These are phyloP conservation scores for Colletotrichum sojae DNA, from an alignment of 2,329 filamentous ascomycete species.

Conservation along the genomic window DNA sequence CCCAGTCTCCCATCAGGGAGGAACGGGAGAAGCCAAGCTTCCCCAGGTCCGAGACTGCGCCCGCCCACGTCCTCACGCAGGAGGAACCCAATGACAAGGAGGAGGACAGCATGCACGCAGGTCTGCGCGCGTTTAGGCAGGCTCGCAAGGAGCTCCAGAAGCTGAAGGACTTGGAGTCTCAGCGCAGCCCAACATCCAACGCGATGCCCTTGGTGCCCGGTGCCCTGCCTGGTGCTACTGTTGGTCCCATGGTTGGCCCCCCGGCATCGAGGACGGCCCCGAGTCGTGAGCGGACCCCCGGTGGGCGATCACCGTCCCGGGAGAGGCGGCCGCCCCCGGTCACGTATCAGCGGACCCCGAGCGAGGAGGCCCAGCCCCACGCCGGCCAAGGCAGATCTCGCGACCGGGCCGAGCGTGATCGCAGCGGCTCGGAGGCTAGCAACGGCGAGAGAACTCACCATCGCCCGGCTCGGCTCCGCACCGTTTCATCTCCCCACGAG, in stretches of 20 bases:
- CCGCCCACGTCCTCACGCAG: conserved; percentile 34
- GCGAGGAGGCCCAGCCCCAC: conserved; percentile 55
- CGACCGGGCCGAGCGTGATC: conserved; percentile 61
- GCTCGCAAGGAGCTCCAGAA: conserved; percentile 70
- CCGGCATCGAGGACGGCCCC: conserved; percentile 44
- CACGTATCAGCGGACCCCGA: conserved; percentile 60
- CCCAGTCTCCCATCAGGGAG: conserved; percentile 46
- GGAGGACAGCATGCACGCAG: conserved; percentile 62
- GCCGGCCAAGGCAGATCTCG: conserved; percentile 47
- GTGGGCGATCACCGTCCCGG: conserved; percentile 56
- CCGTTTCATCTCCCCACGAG: conserved; percentile 42
- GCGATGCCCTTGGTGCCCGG: conserved; percentile 43
- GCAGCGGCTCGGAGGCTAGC: conserved; percentile 70
- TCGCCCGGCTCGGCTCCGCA: conserved; percentile 51
- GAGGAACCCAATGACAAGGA: conserved; percentile 49
- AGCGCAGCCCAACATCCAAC: conserved; percentile 50
- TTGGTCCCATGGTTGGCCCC: conserved; percentile 14
- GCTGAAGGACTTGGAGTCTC: conserved; percentile 67
- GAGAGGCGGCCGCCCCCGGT: conserved; percentile 62
- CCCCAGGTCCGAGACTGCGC: conserved; percentile 19
- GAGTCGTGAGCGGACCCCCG: conserved; percentile 44
- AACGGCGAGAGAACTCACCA: conserved; percentile 57
- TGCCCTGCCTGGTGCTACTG: conserved; percentile 11
- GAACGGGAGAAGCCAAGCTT: conserved; percentile 41
- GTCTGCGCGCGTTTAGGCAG: conserved; percentile 70